phyloP scores from a whole-genome alignment of 1,284 basidiomycete genomes.

The Cystobasidiaceae sp. region DNA sequence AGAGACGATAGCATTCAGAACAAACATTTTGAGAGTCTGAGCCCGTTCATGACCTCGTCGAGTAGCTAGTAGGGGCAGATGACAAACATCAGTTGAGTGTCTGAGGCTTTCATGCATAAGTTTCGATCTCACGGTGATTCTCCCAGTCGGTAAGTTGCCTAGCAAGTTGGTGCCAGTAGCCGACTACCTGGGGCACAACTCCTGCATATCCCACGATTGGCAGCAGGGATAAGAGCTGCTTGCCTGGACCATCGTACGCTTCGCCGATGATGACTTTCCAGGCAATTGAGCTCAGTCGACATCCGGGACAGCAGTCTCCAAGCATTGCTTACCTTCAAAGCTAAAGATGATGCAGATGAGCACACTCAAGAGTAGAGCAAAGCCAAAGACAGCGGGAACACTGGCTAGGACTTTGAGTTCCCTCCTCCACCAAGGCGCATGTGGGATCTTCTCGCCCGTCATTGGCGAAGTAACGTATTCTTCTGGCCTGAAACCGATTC shows the following conservation, averaged over 20 bases:
- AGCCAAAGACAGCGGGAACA: constrained; percentile 71
- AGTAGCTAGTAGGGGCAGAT: background rate
- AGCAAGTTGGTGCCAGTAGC: constrained; percentile 66
- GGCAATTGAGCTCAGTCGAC: background rate
- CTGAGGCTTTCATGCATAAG: background rate
- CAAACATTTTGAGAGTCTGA: constrained; percentile 86
- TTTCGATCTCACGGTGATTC: constrained; percentile 58
- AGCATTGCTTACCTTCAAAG: constrained; percentile 41
- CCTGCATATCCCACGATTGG: constrained; percentile 80
- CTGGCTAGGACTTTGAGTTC: constrained; percentile 70
- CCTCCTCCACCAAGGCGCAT: constrained; percentile 47
- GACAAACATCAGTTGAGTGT: background rate
- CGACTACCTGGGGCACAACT: constrained; percentile 69
- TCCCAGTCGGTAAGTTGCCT: constrained; percentile 77
- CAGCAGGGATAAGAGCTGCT: constrained; percentile 61
- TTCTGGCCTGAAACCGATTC: constrained; percentile 50
- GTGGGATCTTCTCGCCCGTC: constrained; percentile 10
- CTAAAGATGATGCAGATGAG: constrained; percentile 47
- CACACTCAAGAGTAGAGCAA: constrained; percentile 63
- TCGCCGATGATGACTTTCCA: constrained; percentile 43
- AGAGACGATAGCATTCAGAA: constrained; percentile 78
- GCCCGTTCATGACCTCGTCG: constrained; percentile 58
- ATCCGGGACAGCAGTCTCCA: background rate
- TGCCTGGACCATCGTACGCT: constrained; percentile 78
- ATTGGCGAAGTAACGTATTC: constrained; percentile 14